Evolutionary conservation across 106 monocot genomes (phyloP), one percentile per base, ranked within the genome.

Genomic region (Gastrodia elata): DNA sequence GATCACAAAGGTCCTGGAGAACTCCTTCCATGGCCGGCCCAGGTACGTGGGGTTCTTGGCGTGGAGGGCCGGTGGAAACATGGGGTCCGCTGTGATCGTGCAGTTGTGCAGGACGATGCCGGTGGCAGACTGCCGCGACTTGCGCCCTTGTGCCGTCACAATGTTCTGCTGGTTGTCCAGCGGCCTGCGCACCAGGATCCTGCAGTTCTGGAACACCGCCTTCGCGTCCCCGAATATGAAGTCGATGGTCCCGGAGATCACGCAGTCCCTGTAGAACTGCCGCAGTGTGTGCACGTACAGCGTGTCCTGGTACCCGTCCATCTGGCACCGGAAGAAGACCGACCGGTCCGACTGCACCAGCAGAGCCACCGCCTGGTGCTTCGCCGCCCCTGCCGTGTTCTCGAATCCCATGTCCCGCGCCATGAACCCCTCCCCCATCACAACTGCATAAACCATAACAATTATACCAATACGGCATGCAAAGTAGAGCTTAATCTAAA

Each of bases 301-400:
- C 9, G 92, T 92, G 86, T 92, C 92, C 38, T 92, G 92, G 83
- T 84, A 89, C n/a, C 86, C 92, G 71, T 92, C 88, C 40, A 92
- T 80, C 39, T 44, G 78, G 76, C 89, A 87, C 69, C 84, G 80
- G 92, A 80, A 82, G 70, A 92, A 82, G 33, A 84, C 80, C 26
- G 92, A 75, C 30, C 27, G 28, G 61, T 86, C 83, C 20, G 72
- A 49, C 39, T 86, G 76, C 1, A 84, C 80, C 0, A 87, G 82
- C 22, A 93, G 85, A 2, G 93, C 93, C 37, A 93, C 93, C 8
- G 93, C 93, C 70, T 93, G 89, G 85, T 93, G 89, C 68, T 87
- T 89, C 59, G 72, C 75, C 9, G 93, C 74, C 1, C 89, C 93
- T 0, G 93, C 93, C 28, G 78, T 71, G 82, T 93, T 93, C 81